Evolutionary conservation across 345 rosid genomes (phyloP).

Genomic region (Lagerstroemia speciosa): DNA sequence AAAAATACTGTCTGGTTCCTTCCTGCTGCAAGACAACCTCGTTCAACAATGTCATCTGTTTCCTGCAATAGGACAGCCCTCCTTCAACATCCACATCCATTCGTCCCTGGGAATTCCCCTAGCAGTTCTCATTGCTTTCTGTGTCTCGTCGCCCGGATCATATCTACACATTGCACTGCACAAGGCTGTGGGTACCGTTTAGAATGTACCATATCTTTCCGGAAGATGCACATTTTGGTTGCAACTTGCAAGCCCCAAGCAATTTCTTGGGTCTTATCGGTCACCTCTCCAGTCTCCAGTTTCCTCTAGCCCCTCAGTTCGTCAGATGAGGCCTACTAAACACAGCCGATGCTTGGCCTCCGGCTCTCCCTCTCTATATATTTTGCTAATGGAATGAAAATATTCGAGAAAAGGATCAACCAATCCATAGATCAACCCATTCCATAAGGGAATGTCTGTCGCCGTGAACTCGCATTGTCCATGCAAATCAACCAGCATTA

Average conservation of each 20-base stretch:
- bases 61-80: too few species aligned
- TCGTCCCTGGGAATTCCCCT: too few species aligned
- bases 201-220: too few species aligned
- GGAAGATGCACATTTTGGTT: constrained; percentile 38
- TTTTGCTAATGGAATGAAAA: constrained; percentile 33
- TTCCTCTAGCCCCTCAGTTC: constrained; percentile 49
- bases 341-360: constrained; percentile 41
- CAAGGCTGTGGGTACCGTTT: too few species aligned
- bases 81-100: too few species aligned
- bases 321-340: constrained; percentile 45
- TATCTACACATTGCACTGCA: too few species aligned
- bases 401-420: constrained; percentile 45
- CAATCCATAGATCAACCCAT: constrained; percentile 47
- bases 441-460: constrained; percentile 67
- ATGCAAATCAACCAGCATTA: constrained; percentile 44
- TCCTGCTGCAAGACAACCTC: too few species aligned
- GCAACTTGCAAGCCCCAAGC: constrained; percentile 42
- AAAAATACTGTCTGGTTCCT: too few species aligned
- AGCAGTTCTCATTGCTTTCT: too few species aligned
- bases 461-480: constrained; percentile 42
- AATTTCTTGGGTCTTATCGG: constrained; percentile 43
- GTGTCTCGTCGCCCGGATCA: too few species aligned
- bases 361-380: constrained; percentile 32
- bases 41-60: too few species aligned
- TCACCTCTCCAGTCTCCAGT: constrained; percentile 35